Conservation (phyloP, 2,329 filamentous ascomycete genomes). For the Trichophaea hybrida region DNA sequence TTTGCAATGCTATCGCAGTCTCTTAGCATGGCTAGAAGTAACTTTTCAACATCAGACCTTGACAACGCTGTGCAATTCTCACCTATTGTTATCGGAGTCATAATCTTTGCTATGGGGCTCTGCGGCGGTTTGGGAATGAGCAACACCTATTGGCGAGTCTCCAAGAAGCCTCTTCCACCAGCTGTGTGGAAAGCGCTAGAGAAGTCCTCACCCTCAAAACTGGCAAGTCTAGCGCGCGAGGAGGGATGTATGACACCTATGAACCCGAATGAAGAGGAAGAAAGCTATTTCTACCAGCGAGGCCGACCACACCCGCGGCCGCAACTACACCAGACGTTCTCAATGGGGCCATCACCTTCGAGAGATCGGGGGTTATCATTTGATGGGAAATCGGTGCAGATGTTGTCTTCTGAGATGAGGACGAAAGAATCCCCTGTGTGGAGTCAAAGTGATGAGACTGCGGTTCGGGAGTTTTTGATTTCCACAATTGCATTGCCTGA, state of each 20-base stretch:
- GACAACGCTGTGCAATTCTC: constrained; percentile 11
- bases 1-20: constrained; percentile 9
- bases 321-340: not conserved
- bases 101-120: constrained; percentile 14
- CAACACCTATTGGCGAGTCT: constrained; percentile 21
- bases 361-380: too few species aligned
- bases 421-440: not conserved
- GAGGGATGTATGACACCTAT: not conserved
- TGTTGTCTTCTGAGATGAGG: not conserved
- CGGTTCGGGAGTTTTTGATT: constrained; percentile 16
- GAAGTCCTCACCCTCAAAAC: not conserved
- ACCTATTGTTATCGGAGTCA: constrained; percentile 7
- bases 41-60: not conserved
- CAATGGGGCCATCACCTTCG: too few species aligned
- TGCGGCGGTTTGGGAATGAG: constrained; percentile 19
- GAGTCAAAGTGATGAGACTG: constrained; percentile 8
- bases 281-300: constrained; percentile 5
- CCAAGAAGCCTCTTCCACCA: constrained; percentile 12
- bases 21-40: constrained; percentile 5
- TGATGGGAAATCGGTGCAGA: too few species aligned
- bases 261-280: constrained; percentile 8
- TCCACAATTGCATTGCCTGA: constrained; percentile 16
- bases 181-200: constrained; percentile 15
- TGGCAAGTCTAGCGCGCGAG: not conserved
- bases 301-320: not conserved